Percentiles rank a stretch among this genome's conserved stretches.
These are phyloP conservation scores for Lablab purpureus DNA, from an alignment of 306 rosid genomes.

Conservation along the genomic window DNA sequence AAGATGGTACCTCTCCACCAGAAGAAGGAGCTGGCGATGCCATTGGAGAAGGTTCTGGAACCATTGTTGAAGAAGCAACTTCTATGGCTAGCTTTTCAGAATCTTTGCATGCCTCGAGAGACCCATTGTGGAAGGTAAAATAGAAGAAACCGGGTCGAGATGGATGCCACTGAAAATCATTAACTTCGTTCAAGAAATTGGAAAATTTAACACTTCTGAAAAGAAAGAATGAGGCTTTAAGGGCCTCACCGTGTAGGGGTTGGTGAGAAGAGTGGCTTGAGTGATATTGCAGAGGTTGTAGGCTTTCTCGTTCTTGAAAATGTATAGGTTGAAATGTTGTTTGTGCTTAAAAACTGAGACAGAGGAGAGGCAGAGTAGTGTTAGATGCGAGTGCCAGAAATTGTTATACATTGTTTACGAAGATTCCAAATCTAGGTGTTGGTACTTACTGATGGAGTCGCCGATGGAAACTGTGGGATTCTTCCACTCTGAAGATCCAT, in stretches of 20 bases:
- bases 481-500: slow-evolving; percentile 90
- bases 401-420: not conserved
- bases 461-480: slow-evolving; percentile 77
- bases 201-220: not conserved
- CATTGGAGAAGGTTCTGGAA: slow-evolving; percentile 60
- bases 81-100: slow-evolving; percentile 76
- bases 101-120: slow-evolving; percentile 64
- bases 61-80: slow-evolving; percentile 55
- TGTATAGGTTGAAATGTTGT: slow-evolving; percentile 77
- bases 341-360: slow-evolving; percentile 81
- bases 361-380: slow-evolving; percentile 25
- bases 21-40: slow-evolving; percentile 65
- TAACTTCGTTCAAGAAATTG: slow-evolving; percentile 24
- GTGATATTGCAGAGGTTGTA: slow-evolving; percentile 79
- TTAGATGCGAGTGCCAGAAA: slow-evolving; percentile 5
- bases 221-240: slow-evolving; percentile 34
- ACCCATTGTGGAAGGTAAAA: slow-evolving; percentile 80
- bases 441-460: slow-evolving; percentile 79
- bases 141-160: slow-evolving; percentile 86
- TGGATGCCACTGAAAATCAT: slow-evolving; percentile 83
- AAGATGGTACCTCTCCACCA: slow-evolving; percentile 64
- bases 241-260: slow-evolving; percentile 69
- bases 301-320: slow-evolving; percentile 84
- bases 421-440: slow-evolving; percentile 14
- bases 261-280: slow-evolving; percentile 78